Evolutionary conservation across 1,139 yeast genomes (phyloP), one percentile per base, ranked within the genome.

Genomic region (Kodamaea arcana): DNA sequence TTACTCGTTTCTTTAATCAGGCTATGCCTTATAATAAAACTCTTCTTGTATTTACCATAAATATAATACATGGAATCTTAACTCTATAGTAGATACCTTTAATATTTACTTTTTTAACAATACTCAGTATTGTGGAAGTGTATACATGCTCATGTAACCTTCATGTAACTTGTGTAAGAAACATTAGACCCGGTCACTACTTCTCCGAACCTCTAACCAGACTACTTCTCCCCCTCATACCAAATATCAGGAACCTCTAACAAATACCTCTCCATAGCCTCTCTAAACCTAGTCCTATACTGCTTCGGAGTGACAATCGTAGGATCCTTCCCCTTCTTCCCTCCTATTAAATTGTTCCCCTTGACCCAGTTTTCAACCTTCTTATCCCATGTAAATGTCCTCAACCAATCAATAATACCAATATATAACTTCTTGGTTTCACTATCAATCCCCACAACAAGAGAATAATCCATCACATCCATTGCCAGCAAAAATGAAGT

Each of bases 341-440:
- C 77, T 3, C 87, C 87, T 32, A 88, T 95, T 29, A 94, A 65
- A 11, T 95, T 94, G 37, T 61, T 68, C 41, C 95, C 98, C 55
- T 94, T 94, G 27, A 94, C 98, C 98, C 98, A 94, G 56, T 95
- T 88, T 56, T 94, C 99, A 16, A 94, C 78, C 59, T 90, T 92
- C 58, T 94, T 94, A 54, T 94, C 99, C 99, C 99, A 94, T 0
- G 99, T 94, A 50, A 90, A 94, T 0, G 98, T 88, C 37, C 98
- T 65, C 35, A 94, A 80, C 69, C 95, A 94, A 58, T 94, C 97
- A 45, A 92, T 92, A 30, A 94, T 92, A 4, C 99, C 99, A 24
- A 90, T 95, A 27, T 90, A 86, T 35, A 80, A 78, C 41, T 74
- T 73, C 42, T 71, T 73, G 34, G 78, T 72, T 31, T 75, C 73